These are phyloP conservation scores for Diaporthe batatas DNA, from an alignment of 2,329 filamentous ascomycete species.

Conservation along the genomic window DNA sequence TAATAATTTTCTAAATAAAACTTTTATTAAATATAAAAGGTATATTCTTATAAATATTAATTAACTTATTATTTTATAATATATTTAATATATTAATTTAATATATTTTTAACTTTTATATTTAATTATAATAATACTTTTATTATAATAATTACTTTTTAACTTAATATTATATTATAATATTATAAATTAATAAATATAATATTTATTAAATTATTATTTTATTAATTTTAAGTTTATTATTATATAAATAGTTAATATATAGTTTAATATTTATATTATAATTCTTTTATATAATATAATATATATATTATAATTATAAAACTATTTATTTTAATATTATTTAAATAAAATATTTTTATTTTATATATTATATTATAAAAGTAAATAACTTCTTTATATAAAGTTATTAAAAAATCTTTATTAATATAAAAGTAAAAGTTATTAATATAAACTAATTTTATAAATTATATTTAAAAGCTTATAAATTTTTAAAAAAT, in stretches of 20 bases:
- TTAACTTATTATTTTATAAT: too few relatives aligned
- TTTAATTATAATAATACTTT: background rate
- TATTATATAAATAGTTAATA: background rate
- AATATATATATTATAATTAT: background rate
- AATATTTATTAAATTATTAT: background rate
- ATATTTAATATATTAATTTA: too few relatives aligned
- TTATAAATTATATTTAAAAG: background rate
- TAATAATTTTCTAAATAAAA: too few relatives aligned
- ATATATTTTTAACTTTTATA: too few relatives aligned
- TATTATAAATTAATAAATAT: slow-evolving; percentile 1
- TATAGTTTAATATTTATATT: too few relatives aligned
- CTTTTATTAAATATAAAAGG: too few relatives aligned
- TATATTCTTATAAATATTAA: too few relatives aligned
- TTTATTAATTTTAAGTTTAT: background rate
- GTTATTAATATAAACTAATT: background rate
- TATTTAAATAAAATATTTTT: background rate
- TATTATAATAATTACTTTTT: slow-evolving; percentile 9
- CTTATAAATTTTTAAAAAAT: background rate
- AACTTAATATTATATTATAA: background rate
- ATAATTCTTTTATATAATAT: background rate
- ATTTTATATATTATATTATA: background rate
- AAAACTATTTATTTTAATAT: background rate
- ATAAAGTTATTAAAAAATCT: background rate
- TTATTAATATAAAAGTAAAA: background rate
- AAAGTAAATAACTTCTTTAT: background rate